Evolutionary conservation across 176 grass and related monocot genomes (phyloP), one percentile per base, ranked within the genome.

Genomic region (Puya raimondii): DNA sequence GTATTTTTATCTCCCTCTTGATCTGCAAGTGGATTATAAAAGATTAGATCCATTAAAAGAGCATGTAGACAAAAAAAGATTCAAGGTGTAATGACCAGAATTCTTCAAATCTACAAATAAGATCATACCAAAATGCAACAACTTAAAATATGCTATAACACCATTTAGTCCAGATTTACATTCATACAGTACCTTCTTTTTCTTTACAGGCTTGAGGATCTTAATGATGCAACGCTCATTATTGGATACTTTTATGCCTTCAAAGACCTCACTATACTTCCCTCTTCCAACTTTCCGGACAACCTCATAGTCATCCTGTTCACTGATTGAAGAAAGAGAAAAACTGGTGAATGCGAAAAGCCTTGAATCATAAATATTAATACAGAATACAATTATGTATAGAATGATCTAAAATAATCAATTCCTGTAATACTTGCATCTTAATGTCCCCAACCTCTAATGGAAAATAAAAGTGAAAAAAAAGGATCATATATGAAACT

Each of bases 201-300:
- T 99, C 82, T 99, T 99, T n/a, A 99, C 94, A 70, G 94, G 94
- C 85, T 99, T 93, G 67, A 99, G 94, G 81, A 99, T 93, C 80
- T 99, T 99, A 70, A 99, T 99, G 76, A 99, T 79, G 25, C 90
- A 91, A 63, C 85, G 81, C 85, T 99, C 90, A 23, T 88, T 99
- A 76, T 83, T 99, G 69, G 84, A 88, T 81, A 88, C 72, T 50
- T 88, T 93, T 86, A 99, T 84, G 49, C 90, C 95, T 78, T 99
- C 95, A 80, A 99, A 99, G 21, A 99, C 95, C 67, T 99, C 95
- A 78, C 95, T 93, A 58, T 99, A 99, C 82, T 99, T 99, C 48
- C 95, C 95, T 82, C 95, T 90, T 73, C 95, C 90, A 75, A 99
- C 82, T 76, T 99, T 99, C 61, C 87, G 87, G 42, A 99, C 84